Base-by-base conservation (phyloP, 306 rosid species). In the Crotalaria pallida region DNA sequence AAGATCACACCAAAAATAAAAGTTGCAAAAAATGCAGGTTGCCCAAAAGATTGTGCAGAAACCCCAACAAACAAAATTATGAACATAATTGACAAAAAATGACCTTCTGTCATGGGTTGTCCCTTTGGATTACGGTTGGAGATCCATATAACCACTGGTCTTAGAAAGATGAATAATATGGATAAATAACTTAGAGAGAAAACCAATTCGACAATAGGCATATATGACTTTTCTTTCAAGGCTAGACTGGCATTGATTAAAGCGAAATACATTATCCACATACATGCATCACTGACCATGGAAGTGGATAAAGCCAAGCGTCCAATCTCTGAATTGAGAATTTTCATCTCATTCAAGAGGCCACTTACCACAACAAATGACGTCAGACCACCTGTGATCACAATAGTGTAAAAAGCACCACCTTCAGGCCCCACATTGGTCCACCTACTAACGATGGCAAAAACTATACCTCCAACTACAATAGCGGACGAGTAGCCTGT, bases 131-230 rank as follows among this genome's bases (percentile, higher is more conserved):
- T 56, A 1, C 67, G 60, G n/a, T 61, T 29, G 0, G 77, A 70
- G 17, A 77, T 70, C 72, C 81, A 69, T 62, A 77, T 5, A 62
- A 77, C 45, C 8, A 77, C 13, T 62, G 81, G 81, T 6, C 72
- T 77, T 22, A 77, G 49, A 1, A 70, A 0, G 38, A 61, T 70
- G 57, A 52, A 77, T 3, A 77, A 4, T 6, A 22, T 5, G 0
- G 53, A 16, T 36, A 70, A 62, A 23, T n/a, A 77, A 33, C 44
- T 7, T 3, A 62, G 0, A 44, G 81, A n/a, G 0, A 22, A 1
- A 8, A 1, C 1, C 29, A 55, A 2, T 44, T 63, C 5, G 9
- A 38, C 0, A 22, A 51, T 0, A 16, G n/a, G 50, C 18, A 1
- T 0, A 70, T 7, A 53, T 70, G 77, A n/a, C 0, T 6, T 1